phyloP scores from a whole-genome alignment of 2,329 filamentous ascomycete genomes.

The Cadophora sp. region DNA sequence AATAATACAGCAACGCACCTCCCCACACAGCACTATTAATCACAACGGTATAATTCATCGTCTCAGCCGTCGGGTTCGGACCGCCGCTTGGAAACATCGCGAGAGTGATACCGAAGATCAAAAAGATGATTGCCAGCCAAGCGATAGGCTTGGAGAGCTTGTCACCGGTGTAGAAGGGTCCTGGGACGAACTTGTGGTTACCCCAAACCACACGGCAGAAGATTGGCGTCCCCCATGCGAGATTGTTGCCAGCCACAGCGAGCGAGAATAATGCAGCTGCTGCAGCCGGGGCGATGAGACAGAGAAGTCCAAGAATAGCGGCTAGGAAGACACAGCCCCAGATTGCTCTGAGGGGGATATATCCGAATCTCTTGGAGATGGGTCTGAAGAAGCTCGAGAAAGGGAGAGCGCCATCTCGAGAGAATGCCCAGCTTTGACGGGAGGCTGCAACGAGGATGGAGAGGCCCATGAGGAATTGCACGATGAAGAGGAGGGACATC shows the following conservation, averaged over 20 bases:
- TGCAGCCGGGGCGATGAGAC: slow-evolving; percentile 63
- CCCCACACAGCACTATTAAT: slow-evolving; percentile 66
- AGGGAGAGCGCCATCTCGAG: slow-evolving; percentile 65
- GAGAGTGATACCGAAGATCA: slow-evolving; percentile 61
- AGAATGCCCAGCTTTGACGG: slow-evolving; percentile 68
- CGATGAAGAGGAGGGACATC: slow-evolving; percentile 64
- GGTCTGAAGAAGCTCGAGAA: slow-evolving; percentile 64
- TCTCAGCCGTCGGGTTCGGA: slow-evolving; percentile 55
- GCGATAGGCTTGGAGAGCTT: slow-evolving; percentile 59
- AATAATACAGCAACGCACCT: slow-evolving; percentile 62
- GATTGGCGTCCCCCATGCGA: slow-evolving; percentile 66
- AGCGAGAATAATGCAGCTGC: slow-evolving; percentile 66
- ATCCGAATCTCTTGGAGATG: slow-evolving; percentile 58
- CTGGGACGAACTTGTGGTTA: slow-evolving; percentile 61
- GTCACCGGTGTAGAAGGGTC: slow-evolving; percentile 63
- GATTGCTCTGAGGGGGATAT: slow-evolving; percentile 63
- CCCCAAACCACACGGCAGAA: slow-evolving; percentile 65
- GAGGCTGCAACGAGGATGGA: slow-evolving; percentile 64
- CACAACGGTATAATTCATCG: slow-evolving; percentile 70
- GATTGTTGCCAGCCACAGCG: slow-evolving; percentile 64
- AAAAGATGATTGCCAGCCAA: slow-evolving; percentile 59
- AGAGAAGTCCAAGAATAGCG: slow-evolving; percentile 62
- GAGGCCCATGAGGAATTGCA: slow-evolving; percentile 68
- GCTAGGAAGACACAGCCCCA: slow-evolving; percentile 60
- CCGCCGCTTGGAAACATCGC: slow-evolving; percentile 65